Evolutionary conservation across 2,329 filamentous ascomycete species (phyloP).

Genomic region (Acrocalymma vagum): DNA sequence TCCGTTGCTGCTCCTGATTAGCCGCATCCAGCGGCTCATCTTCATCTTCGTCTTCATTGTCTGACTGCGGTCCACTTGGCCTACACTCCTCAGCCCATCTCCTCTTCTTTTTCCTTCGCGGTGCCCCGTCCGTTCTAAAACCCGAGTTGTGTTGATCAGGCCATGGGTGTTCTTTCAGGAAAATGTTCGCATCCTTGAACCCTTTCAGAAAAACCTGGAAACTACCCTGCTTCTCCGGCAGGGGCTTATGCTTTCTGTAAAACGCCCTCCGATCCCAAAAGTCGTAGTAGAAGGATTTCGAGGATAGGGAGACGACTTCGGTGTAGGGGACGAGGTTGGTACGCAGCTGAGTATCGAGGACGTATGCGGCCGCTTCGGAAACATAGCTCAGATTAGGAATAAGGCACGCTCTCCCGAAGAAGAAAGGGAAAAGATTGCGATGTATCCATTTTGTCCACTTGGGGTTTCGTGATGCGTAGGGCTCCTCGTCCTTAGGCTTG

Average conservation of each 20-base stretch:
- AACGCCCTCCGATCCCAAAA: constrained; percentile 94
- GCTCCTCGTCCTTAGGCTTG: constrained; percentile 98
- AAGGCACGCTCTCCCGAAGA: constrained; percentile 91
- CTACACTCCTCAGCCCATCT: constrained; percentile 84
- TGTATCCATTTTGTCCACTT: constrained; percentile 99
- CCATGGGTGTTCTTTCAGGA: constrained; percentile 95
- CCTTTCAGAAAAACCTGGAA: constrained; percentile 98
- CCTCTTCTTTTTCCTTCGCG: constrained; percentile 70
- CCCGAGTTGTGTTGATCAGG: constrained; percentile 81
- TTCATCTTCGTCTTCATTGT: constrained; percentile 69
- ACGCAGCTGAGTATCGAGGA: constrained; percentile 86
- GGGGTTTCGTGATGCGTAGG: constrained; percentile 94
- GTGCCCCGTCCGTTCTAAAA: constrained; percentile 73
- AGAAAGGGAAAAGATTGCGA: constrained; percentile 95
- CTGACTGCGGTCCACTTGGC: constrained; percentile 67
- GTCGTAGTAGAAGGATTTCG: constrained; percentile 97
- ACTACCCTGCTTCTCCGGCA: constrained; percentile 91
- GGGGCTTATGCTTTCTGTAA: constrained; percentile 83
- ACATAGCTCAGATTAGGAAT: constrained; percentile 98
- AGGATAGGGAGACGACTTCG: constrained; percentile 91
- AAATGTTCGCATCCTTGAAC: constrained; percentile 96
- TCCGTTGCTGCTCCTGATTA: constrained; percentile 49
- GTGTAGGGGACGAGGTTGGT: constrained; percentile 97
- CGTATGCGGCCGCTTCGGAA: constrained; percentile 95
- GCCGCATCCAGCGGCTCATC: constrained; percentile 50